Base-by-base conservation (phyloP, 306 rosid genomes). In the Acmispon strigosus region DNA sequence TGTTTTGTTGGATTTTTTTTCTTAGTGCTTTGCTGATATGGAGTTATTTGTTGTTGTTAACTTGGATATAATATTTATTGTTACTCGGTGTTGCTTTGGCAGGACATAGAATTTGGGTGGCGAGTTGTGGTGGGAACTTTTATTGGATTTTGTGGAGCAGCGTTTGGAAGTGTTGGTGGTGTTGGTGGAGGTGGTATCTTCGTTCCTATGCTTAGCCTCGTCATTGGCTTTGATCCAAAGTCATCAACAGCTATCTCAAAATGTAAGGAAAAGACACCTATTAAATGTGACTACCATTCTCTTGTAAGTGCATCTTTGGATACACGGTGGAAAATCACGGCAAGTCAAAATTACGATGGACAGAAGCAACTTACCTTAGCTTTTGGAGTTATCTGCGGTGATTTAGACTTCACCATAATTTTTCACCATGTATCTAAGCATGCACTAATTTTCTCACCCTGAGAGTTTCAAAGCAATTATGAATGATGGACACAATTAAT, bases 171-270 rank as follows among this genome's bases (percentile, higher is more conserved):
- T 66, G 96, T 95, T 0, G 99, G 99, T 10, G 99, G 99, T 13
- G 95, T 94, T 27, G 99, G 99, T 52, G 99, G 99, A 1, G 99
- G 99, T 24, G 99, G 99, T 57, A 91, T 95, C 69, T 95, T 89
- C 16, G 99, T 95, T 62, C 99, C 99, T 8, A 95, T 95, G 99
- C 96, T 91, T 51, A 89, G 81, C 69, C 83, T 95, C 4, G 81
- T 91, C 59, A 70, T 95, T 71, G 99, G 99, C 2, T 95, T 91
- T 70, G 99, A 95, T 86, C 80, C 92, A 5, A 95, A 95, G 77
- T 87, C 99, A 2, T 69, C 99, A 0, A 89, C 99, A n/a, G 99
- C 99, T 45, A 89, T 95, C 52, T 95, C 99, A 3, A 95, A 95
- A 87, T 95, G 99, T 90, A 83, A 83, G 85, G 71, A 2, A 24